Percentiles rank a stretch among this genome's conserved stretches.
These are phyloP conservation scores for Rubia yunnanensis DNA, from an alignment of 257 asterid species.

Conservation along the genomic window DNA sequence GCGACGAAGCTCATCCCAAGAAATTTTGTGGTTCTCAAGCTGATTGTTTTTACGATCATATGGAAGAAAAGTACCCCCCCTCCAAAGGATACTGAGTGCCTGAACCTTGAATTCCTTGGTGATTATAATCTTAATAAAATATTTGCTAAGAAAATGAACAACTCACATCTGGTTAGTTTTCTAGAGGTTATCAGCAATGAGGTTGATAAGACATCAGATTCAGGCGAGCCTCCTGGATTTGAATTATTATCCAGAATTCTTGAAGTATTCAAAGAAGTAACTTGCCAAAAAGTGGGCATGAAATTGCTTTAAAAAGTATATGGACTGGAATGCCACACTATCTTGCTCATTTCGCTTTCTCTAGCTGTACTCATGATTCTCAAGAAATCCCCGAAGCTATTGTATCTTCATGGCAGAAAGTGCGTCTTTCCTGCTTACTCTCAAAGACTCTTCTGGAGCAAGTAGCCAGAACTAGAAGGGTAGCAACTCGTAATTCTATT, in stretches of 20 bases:
- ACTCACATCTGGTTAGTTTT: constrained; percentile 13
- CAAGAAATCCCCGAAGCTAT: constrained; percentile 19
- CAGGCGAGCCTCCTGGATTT: too few relatives aligned
- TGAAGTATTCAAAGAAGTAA: too few relatives aligned
- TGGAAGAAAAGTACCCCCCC: constrained; percentile 23
- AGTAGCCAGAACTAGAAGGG: neutral
- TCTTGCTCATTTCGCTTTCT: constrained; percentile 33
- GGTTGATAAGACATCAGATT: constrained; percentile 33
- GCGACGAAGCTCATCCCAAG: constrained; percentile 31
- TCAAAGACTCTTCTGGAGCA: constrained; percentile 13
- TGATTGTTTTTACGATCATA: constrained; percentile 31
- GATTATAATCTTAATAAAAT: constrained; percentile 33
- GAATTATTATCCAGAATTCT: too few relatives aligned
- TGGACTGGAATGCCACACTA: constrained; percentile 38
- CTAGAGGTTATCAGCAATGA: constrained; percentile 29
- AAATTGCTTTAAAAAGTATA: constrained; percentile 30
- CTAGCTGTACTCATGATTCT: constrained; percentile 31
- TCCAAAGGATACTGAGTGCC: constrained; percentile 22
- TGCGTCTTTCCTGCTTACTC: constrained; percentile 36
- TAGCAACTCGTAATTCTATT: constrained; percentile 24
- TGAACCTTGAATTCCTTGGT: constrained; percentile 38
- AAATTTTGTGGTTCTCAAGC: constrained; percentile 22
- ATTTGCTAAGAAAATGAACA: constrained; percentile 20
- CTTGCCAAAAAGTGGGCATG: too few relatives aligned
- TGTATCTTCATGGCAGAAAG: constrained; percentile 19